phyloP scores from a whole-genome alignment of 495 filamentous ascomycete genomes.

The Penicillium coprophilum region DNA sequence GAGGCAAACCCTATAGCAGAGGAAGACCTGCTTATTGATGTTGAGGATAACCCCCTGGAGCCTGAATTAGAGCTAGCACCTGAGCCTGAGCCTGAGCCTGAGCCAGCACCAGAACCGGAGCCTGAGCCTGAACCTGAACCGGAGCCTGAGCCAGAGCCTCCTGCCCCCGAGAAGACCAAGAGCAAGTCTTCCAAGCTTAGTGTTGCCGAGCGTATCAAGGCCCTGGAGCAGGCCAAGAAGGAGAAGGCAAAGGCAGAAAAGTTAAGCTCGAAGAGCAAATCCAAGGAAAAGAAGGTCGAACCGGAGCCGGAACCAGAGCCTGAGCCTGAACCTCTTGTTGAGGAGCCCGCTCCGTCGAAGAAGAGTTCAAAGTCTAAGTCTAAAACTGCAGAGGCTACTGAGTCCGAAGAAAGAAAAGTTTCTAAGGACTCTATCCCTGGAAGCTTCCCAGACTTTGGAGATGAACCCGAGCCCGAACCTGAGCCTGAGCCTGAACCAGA shows the following conservation, averaged over 20 bases:
- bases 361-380: slow-evolving; percentile 20
- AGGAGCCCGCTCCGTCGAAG: slow-evolving; percentile 14
- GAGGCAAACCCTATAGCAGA: slow-evolving; percentile 23
- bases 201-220: slow-evolving; percentile 50
- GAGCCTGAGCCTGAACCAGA: slow-evolving; percentile 39
- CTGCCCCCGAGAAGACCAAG: slow-evolving; percentile 34
- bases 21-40: slow-evolving; percentile 31
- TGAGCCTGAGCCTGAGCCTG: slow-evolving; percentile 20
- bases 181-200: slow-evolving; percentile 45
- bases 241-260: slow-evolving; percentile 40
- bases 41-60: slow-evolving; percentile 32
- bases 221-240: slow-evolving; percentile 45
- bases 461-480: slow-evolving; percentile 32
- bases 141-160: slow-evolving; percentile 14
- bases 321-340: slow-evolving; percentile 23
- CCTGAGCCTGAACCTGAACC: slow-evolving; percentile 17
- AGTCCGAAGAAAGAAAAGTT: slow-evolving; percentile 13
- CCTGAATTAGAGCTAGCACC: slow-evolving; percentile 33
- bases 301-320: slow-evolving; percentile 33
- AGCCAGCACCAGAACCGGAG: slow-evolving; percentile 27
- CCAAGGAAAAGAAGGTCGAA: slow-evolving; percentile 26
- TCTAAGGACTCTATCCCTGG: slow-evolving; percentile 7
- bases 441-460: slow-evolving; percentile 35
- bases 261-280: slow-evolving; percentile 30
- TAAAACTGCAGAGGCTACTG: slow-evolving; percentile 25